Conservation (phyloP, 441 rosid genomes). For the Erysimum pusillum region DNA sequence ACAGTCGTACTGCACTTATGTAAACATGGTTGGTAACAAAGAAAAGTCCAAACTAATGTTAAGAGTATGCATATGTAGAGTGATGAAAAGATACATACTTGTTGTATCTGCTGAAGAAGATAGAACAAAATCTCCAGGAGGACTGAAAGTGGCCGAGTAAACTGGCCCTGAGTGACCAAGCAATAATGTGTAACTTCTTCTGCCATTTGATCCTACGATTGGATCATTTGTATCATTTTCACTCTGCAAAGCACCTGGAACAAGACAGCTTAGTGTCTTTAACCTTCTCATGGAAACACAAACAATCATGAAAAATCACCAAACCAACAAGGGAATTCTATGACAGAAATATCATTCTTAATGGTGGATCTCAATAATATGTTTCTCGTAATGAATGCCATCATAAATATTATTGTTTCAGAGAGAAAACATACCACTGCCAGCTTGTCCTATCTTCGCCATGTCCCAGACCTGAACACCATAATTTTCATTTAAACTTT, state of each 20-base stretch:
- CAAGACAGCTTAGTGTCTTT: slow-evolving; percentile 30
- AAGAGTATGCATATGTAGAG: slow-evolving; percentile 6
- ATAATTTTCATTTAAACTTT: slow-evolving; percentile 48
- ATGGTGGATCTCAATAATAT: slow-evolving; percentile 5
- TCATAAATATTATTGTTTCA: slow-evolving; percentile 5
- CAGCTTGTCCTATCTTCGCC: slow-evolving; percentile 88
- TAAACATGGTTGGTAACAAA: slow-evolving; percentile 28
- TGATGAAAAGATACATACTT: slow-evolving; percentile 50
- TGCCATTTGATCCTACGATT: slow-evolving; percentile 56
- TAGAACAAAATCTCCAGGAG: slow-evolving; percentile 88
- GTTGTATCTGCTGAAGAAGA: slow-evolving; percentile 96
- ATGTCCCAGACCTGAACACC: slow-evolving; percentile 88
- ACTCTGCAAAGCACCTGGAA: slow-evolving; percentile 78
- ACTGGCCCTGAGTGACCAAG: slow-evolving; percentile 98
- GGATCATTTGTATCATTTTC: slow-evolving; percentile 76
- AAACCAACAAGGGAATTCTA: slow-evolving; percentile 9
- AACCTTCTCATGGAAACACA: slow-evolving; percentile 23
- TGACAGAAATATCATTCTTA: neutral
- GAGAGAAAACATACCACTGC: slow-evolving; percentile 59
- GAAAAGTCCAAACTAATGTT: slow-evolving; percentile 21
- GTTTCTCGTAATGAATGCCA: slow-evolving; percentile 8
- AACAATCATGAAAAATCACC: slow-evolving; percentile 20
- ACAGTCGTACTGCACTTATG: slow-evolving; percentile 73
- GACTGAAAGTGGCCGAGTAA: slow-evolving; percentile 89
- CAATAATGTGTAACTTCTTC: slow-evolving; percentile 73